Base-by-base conservation (phyloP, 192 early-diverging fungal genomes). In the Chytriomyces sp. region DNA sequence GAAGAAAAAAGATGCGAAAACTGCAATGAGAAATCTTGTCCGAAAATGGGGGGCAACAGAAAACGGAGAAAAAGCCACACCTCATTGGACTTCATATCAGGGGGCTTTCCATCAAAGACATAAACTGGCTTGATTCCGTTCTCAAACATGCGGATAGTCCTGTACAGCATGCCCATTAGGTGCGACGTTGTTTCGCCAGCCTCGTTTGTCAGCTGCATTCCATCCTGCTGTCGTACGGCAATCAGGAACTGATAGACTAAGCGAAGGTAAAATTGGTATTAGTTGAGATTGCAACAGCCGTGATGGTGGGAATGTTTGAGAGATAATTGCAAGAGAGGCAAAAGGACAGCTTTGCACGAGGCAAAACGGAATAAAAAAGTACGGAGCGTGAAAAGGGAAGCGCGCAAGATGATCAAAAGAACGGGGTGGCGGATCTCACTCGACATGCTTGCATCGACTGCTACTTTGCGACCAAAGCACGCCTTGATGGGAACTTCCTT, bases 101-200 rank as follows among this genome's bases (percentile, higher is more conserved):
- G 97, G 45, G 97, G 96, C 76, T 97, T 97, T 67, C 97, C 97
- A 81, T 99, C 97, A 86, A 99, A 99, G 43, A 99, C 96, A 82
- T 99, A 99, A 1, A 92, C 85, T 0, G 96, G 96, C 82, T 97
- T 97, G 75, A 99, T 92, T 35, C 97, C 97, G 69, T 91, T 95
- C 72, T 99, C 96, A 0, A 97, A 86, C 95, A 99, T 97, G 49
- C 94, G 90, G 45, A 97, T 92, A 1, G 96, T 98, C 10, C 97
- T 93, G 82, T 99, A 96, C 63, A 99, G 93, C 81, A 97, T 91
- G 5, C 97, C 97, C 88, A 98, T 94, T 49, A 99, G 86, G 80
- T 99, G 97, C 91, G 90, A 93, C 20, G 97, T 99, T 0, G 95
- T 96, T 75, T 95, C 94, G 59, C 97, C 97, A 5, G 88, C 86